Evolutionary conservation across 202 grass and related monocot genomes (phyloP).

Genomic region (Cymbopogon flexuosus): DNA sequence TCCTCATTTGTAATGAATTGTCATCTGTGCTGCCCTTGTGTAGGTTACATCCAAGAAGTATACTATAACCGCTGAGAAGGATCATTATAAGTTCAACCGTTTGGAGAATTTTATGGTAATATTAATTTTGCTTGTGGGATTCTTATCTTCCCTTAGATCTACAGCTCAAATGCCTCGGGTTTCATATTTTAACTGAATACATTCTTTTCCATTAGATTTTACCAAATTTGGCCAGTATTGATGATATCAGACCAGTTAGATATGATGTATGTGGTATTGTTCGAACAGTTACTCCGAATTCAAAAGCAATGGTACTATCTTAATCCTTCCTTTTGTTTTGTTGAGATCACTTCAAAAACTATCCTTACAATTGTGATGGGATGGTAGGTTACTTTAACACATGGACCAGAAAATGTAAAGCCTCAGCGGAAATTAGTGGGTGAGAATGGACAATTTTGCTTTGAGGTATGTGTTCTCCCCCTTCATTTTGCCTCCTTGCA

Average conservation of each 20-base stretch:
- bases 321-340: conserved; percentile 27
- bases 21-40: conserved; percentile 36
- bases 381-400: conserved; percentile 73
- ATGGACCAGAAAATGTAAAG: conserved; percentile 74
- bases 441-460: conserved; percentile 80
- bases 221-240: conserved; percentile 86
- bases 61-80: conserved; percentile 73
- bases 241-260: conserved; percentile 64
- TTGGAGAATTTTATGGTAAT: conserved; percentile 92
- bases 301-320: conserved; percentile 82
- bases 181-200: conserved; percentile 33
- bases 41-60: conserved; percentile 96
- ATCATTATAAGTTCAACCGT: conserved; percentile 79
- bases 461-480: conserved; percentile 58
- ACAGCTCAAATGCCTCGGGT: neutral
- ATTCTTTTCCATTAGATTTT: conserved; percentile 62
- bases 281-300: conserved; percentile 66
- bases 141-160: neutral
- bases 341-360: conserved; percentile 4
- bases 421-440: conserved; percentile 67
- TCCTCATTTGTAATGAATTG: conserved; percentile 15
- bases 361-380: conserved; percentile 28
- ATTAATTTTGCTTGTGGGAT: conserved; percentile 24
- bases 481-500: neutral
- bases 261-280: conserved; percentile 96